Percentiles rank a stretch among this genome's conserved stretches.
These are phyloP conservation scores for Trametes maxima DNA, from an alignment of 768 basidiomycete species.

Conservation along the genomic window DNA sequence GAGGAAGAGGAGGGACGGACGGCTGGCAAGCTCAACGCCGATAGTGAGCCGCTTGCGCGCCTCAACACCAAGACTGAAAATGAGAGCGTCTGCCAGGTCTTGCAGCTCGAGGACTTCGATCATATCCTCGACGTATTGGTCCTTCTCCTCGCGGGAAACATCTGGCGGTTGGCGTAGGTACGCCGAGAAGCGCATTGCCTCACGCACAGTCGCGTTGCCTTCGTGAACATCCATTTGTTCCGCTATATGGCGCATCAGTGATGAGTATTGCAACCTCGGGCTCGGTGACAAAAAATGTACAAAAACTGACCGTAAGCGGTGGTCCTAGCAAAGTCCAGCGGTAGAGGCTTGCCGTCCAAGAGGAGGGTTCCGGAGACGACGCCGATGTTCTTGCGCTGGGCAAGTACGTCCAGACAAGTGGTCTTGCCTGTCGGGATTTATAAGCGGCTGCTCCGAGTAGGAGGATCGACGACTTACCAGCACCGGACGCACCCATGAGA, in stretches of 20 bases:
- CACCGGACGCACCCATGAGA: slow-evolving; percentile 85
- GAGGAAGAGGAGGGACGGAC: slow-evolving; percentile 76
- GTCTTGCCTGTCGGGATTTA: slow-evolving; percentile 58
- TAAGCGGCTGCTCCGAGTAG: not conserved
- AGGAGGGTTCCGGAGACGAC: slow-evolving; percentile 64
- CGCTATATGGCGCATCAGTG: slow-evolving; percentile 37
- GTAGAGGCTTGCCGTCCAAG: slow-evolving; percentile 65
- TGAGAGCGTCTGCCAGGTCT: slow-evolving; percentile 80
- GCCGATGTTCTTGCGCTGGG: slow-evolving; percentile 73
- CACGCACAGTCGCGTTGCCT: slow-evolving; percentile 79
- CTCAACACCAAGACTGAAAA: slow-evolving; percentile 67
- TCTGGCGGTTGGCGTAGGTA: slow-evolving; percentile 77
- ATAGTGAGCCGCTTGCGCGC: slow-evolving; percentile 87
- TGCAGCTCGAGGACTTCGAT: slow-evolving; percentile 85
- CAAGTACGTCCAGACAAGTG: slow-evolving; percentile 74
- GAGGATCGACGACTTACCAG: slow-evolving; percentile 44
- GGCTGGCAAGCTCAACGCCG: slow-evolving; percentile 88
- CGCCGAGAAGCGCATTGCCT: slow-evolving; percentile 84
- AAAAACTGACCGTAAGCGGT: slow-evolving; percentile 70
- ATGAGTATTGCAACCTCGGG: slow-evolving; percentile 27
- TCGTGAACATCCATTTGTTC: slow-evolving; percentile 91
- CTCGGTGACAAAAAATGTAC: slow-evolving; percentile 28
- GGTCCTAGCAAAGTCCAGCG: slow-evolving; percentile 59
- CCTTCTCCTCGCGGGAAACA: slow-evolving; percentile 72
- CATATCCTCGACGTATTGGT: slow-evolving; percentile 79